Evolutionary conservation across 306 rosid species (phyloP), one percentile per base, ranked within the genome.

Genomic region (Herpetospermum pedunculosum): DNA sequence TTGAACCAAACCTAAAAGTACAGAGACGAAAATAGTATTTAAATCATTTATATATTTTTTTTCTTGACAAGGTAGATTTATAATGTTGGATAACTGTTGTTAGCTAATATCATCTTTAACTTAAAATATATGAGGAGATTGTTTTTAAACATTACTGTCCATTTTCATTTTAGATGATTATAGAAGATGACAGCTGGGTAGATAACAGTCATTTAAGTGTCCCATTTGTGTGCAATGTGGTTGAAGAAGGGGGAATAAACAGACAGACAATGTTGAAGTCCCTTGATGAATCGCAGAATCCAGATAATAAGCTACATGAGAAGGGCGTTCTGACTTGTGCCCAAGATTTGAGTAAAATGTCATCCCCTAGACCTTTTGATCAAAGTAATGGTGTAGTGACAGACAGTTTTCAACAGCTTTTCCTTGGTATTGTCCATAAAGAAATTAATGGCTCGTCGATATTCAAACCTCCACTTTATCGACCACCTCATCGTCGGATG

Each of bases 401-500:
- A 29, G 77, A 26, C 55, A 70, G 64, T 60, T 52, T 49, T 67
- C 25, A 21, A 44, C 67, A 77, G 29, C 21, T 57, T 41, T 72
- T 76, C 29, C 30, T 59, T 48, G 70, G 74, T 67, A 68, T 43
- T 69, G 55, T 32, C 72, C 50, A 41, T 25, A 18, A 78, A 79
- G 84, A 76, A 76, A 48, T 35, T 43, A 47, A 49, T 13, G 34
- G 25, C 44, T 37, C 70, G 77, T 78, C 75, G 72, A 19, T 47
- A 43, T 76, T 50, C 60, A 58, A 41, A 75, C 70, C 75, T 73
- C 80, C 92, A 55, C 55, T 77, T 72, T 54, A 70, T 18, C 83
- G 80, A 77, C 41, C 53, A 43, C 79, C 80, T 2, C 11, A 41
- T 38, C 23, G 26, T 46, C 50, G 57, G 40, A 73, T 70, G 75